Percentiles rank a stretch among this genome's conserved stretches.
Evolutionary conservation across 805 yeast species (phyloP).

Genomic region (Groenewaldozyma tartarivorans): DNA sequence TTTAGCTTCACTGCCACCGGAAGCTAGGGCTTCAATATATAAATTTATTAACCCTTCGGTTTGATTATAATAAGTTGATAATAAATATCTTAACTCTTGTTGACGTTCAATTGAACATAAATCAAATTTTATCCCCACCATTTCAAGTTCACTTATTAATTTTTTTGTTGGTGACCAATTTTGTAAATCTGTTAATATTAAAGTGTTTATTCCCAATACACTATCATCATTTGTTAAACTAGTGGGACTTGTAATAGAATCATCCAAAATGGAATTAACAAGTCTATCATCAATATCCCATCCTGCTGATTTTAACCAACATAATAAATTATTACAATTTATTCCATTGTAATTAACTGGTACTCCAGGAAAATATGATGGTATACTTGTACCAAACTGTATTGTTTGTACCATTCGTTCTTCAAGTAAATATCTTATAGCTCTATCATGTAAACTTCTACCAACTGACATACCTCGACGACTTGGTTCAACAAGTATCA

Average conservation of each 20-base stretch:
- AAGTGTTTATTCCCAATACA: slow-evolving; percentile 13
- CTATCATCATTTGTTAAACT: not conserved
- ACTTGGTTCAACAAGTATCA: slow-evolving; percentile 43
- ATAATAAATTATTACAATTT: slow-evolving; percentile 5
- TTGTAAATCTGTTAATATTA: slow-evolving; percentile 34
- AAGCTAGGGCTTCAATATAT: slow-evolving; percentile 17
- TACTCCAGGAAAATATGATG: slow-evolving; percentile 30
- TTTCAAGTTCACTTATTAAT: slow-evolving; percentile 44
- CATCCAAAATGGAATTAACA: slow-evolving; percentile 1
- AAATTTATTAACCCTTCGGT: slow-evolving; percentile 18
- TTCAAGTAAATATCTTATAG: slow-evolving; percentile 38
- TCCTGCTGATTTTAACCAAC: slow-evolving; percentile 20
- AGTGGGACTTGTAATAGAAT: not conserved
- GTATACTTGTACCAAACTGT: slow-evolving; percentile 39
- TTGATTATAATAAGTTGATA: slow-evolving; percentile 22
- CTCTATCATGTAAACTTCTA: slow-evolving; percentile 42
- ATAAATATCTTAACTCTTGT: slow-evolving; percentile 33
- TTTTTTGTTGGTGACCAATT: slow-evolving; percentile 47
- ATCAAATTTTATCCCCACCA: slow-evolving; percentile 49
- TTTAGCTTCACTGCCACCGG: slow-evolving; percentile 29
- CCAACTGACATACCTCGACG: slow-evolving; percentile 49
- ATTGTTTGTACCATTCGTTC: slow-evolving; percentile 35
- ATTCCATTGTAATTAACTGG: slow-evolving; percentile 9
- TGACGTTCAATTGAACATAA: slow-evolving; percentile 30
- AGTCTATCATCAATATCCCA: slow-evolving; percentile 14